Conservation (phyloP, 192 early-diverging fungal species). For the Umbelopsis sp. region DNA sequence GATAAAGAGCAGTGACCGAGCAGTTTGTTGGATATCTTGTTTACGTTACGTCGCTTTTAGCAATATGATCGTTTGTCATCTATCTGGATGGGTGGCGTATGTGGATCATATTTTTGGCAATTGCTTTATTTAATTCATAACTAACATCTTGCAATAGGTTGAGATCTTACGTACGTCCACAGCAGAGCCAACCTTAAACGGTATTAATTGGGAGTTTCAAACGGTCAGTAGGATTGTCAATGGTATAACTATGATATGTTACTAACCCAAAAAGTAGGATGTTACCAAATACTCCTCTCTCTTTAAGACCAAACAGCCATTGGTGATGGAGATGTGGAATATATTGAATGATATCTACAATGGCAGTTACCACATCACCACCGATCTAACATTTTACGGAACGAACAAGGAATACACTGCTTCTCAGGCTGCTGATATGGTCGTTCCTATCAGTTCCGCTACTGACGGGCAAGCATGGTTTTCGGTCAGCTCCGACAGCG, state of each 20-base stretch:
- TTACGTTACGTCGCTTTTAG: not conserved
- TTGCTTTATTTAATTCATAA: not conserved
- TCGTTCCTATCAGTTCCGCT: slow-evolving; percentile 20
- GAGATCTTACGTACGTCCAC: slow-evolving; percentile 27
- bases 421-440: slow-evolving; percentile 6
- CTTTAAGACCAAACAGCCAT: not conserved
- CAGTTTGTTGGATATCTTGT: not conserved
- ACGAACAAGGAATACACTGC: not conserved
- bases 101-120: not conserved
- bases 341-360: slow-evolving; percentile 22
- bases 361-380: slow-evolving; percentile 20
- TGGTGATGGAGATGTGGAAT: slow-evolving; percentile 31
- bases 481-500: not conserved
- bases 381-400: slow-evolving; percentile 8
- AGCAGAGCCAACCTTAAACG: slow-evolving; percentile 24
- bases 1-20: not conserved
- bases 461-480: slow-evolving; percentile 17
- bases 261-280: slow-evolving; percentile 3
- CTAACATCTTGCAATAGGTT: not conserved
- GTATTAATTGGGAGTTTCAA: slow-evolving; percentile 26
- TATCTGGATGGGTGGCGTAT: slow-evolving; percentile 31
- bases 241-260: too few relatives aligned
- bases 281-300: slow-evolving; percentile 14
- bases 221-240: not conserved
- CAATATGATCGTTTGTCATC: slow-evolving; percentile 29